phyloP scores from a whole-genome alignment of 345 rosid genomes.

The Rhodamnia argentea region DNA sequence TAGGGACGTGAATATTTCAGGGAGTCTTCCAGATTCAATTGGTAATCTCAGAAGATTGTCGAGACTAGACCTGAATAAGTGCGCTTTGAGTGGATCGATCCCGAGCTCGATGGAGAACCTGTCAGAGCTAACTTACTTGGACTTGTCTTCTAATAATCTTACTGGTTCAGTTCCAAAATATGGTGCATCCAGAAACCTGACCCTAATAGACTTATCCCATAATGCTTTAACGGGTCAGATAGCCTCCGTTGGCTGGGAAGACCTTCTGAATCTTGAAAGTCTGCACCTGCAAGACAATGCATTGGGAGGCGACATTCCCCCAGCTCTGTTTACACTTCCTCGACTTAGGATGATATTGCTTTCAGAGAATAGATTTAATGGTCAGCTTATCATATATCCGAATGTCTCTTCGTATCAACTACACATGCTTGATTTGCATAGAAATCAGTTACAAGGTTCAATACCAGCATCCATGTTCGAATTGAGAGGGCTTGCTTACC shows the following conservation, averaged over 20 bases:
- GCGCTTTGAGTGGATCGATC: slow-evolving; percentile 14
- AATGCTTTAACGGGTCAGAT: slow-evolving; percentile 22
- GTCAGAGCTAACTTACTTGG: slow-evolving; percentile 10
- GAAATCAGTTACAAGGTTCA: slow-evolving; percentile 24
- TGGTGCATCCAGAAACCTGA: not conserved
- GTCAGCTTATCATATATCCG: not conserved
- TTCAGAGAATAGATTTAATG: slow-evolving; percentile 13
- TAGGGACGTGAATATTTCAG: slow-evolving; percentile 2
- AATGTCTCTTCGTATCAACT: not conserved
- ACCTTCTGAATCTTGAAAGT: slow-evolving; percentile 10
- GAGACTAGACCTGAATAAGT: not conserved
- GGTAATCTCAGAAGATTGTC: slow-evolving; percentile 7
- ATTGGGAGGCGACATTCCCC: slow-evolving; percentile 20
- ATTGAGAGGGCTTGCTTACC: slow-evolving; percentile 3
- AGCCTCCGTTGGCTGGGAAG: slow-evolving; percentile 10
- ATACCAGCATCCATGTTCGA: slow-evolving; percentile 7
- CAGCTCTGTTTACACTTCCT: slow-evolving; percentile 7
- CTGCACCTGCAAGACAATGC: slow-evolving; percentile 14
- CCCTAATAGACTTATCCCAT: not conserved
- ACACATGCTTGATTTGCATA: slow-evolving; percentile 17
- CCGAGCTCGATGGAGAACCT: slow-evolving; percentile 17
- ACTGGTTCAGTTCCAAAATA: slow-evolving; percentile 23
- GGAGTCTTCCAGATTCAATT: slow-evolving; percentile 22
- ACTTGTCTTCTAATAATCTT: slow-evolving; percentile 21
- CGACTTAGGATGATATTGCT: not conserved